Evolutionary conservation across 1,139 yeast genomes (phyloP).

Genomic region (Diutina catenulata): DNA sequence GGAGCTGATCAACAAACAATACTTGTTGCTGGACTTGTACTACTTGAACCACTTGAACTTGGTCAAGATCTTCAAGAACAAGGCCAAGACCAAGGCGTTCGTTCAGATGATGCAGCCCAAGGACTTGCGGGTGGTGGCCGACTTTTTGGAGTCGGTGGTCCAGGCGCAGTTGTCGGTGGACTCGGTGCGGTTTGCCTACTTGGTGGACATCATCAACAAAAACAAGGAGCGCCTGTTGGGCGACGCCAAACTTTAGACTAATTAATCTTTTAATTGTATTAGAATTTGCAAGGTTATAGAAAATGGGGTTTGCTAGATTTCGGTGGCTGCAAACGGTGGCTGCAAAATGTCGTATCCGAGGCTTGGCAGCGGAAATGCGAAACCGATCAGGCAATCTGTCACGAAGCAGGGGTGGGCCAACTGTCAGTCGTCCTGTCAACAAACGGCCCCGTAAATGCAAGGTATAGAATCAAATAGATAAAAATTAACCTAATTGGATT

Average conservation of each 20-base stretch:
- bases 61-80: constrained; percentile 29
- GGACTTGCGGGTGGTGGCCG: constrained; percentile 20
- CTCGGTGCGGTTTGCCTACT: constrained; percentile 15
- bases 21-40: constrained; percentile 29
- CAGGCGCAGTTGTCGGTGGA: constrained; percentile 12
- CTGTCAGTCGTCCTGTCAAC: too few relatives aligned
- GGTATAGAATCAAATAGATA: too few relatives aligned
- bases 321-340: too few relatives aligned
- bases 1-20: constrained; percentile 24
- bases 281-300: too few relatives aligned
- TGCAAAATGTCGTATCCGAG: too few relatives aligned
- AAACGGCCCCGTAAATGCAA: too few relatives aligned
- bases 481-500: too few relatives aligned
- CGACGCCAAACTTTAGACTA: constrained; percentile 1
- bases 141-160: constrained; percentile 18
- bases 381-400: too few relatives aligned
- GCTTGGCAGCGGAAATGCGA: too few relatives aligned
- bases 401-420: too few relatives aligned
- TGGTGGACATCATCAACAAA: constrained; percentile 21
- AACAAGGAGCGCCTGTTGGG: not conserved
- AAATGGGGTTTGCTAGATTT: too few relatives aligned
- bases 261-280: not conserved
- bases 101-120: constrained; percentile 20
- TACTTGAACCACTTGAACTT: constrained; percentile 26
- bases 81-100: constrained; percentile 31